Base-by-base conservation (phyloP, 129 eudicot species). In the Artemisia tridentata region DNA sequence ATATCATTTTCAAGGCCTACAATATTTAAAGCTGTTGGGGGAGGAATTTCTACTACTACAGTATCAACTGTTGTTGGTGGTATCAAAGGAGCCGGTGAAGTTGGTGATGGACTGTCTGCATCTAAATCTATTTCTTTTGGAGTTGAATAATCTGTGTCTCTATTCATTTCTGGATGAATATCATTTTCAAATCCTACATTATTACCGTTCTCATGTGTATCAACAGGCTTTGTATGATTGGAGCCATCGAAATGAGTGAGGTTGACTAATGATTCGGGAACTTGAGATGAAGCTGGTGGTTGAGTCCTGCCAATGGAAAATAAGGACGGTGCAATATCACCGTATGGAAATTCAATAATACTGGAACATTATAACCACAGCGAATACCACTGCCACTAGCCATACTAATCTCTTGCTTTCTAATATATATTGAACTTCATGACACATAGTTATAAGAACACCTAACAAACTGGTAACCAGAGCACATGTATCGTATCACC, bases 311-410 rank as follows among this genome's bases (percentile, higher is more conserved):
- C 61, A 9, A 29, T 73, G 17, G 95, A 78, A 78, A 85, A 72
- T 17, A 89, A 61, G 65, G 88, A 85, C 4, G 88, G 78, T 21
- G 80, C 18, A 76, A 75, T 72, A 70, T 74, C 75, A 0, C 92
- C 86, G 47, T 87, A 85, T 43, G 96, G 97, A 63, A 89, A 82
- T 69, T 93, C 97, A 45, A 85, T n/a, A 57, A 69, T 82, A 84
- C 71, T 90, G 95, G 53, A 82, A 80, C 73, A 84, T 34, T 38
- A 90, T 34, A 79, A 84, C 61, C 16, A 75, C 54, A 7, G 87
- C 86, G 55, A 93, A 90, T 17, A 79, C 77, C 20, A 80, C 62
- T 11, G 84, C 92, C 58, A 87, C 76, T n/a, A 93, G 67, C 95
- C 92, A 89, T 41, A 87, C 52, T 53, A 86, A 78, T 74, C 85